Base-by-base conservation (phyloP, 1,284 basidiomycete species). In the Anthracocystis walkeri region DNA sequence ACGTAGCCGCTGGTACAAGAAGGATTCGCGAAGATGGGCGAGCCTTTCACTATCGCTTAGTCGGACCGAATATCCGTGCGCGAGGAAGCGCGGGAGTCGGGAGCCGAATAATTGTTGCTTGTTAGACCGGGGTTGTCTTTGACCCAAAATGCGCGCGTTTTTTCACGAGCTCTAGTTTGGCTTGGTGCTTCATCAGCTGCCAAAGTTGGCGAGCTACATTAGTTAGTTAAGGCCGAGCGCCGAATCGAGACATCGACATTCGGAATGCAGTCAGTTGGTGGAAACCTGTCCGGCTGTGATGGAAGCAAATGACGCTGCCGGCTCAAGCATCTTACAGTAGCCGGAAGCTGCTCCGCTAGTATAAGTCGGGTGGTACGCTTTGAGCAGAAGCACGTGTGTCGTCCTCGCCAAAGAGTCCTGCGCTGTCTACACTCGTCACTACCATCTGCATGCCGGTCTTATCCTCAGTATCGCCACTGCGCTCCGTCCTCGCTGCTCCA, bases 1-100 rank as follows among this genome's bases (percentile, higher is more conserved):
- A 6, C 2, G 12, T 23, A 29, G 7, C 20, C 6, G 12, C 42
- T 58, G 16, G 62, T 31, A 41, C 42, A 49, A 55, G 45, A 46
- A 51, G 58, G 46, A 46, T 55, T 29, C 29, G 46, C 11, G 33
- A 38, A 23, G 20, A 23, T 7, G 27, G n/a, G n/a, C 29, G 11
- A 33, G 29, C 49, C 25, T 33, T 21, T 21, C 11, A 38, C n/a
- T 12, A 41, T 60, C 62, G 68, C 58, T 18, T 71, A 58, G 21
- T 62, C 62, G 58, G 62, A 49, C 68, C 68, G 62, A 71, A 20
- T 21, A 65, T 58, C 68, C 62, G 67, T 57, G 48, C 57, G 46
- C 51, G 53, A 41, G 35, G n/a, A 1, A 33, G 10, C 3, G 11
- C 35, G 35, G 35, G 35, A 38, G 35, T 38, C 35, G 35, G 35